Conservation (phyloP, 768 basidiomycete genomes). For the Russula ochroleuca region DNA sequence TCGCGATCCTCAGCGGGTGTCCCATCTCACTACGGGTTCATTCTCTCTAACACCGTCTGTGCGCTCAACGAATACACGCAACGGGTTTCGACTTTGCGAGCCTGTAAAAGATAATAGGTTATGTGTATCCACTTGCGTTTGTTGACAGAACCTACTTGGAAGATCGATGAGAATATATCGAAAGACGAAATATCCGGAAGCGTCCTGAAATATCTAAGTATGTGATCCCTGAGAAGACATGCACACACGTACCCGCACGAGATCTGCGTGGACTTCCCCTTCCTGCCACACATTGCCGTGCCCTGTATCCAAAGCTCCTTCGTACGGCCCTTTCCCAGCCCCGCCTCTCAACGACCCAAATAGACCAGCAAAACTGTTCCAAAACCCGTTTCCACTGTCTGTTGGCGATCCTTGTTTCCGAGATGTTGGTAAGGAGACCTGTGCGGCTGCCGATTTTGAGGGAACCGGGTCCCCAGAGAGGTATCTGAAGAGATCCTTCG, state of each 20-base stretch:
- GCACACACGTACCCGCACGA: slow-evolving; percentile 55
- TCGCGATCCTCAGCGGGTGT: slow-evolving; percentile 29
- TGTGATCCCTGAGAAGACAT: background rate
- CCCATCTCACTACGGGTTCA: slow-evolving; percentile 68
- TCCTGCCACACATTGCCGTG: slow-evolving; percentile 54
- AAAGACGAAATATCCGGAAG: slow-evolving; percentile 72
- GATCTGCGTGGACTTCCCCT: slow-evolving; percentile 77
- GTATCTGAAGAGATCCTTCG: slow-evolving; percentile 62
- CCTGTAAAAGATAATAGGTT: slow-evolving; percentile 37
- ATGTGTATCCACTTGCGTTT: slow-evolving; percentile 33
- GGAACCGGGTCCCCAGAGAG: slow-evolving; percentile 59
- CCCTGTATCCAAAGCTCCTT: slow-evolving; percentile 32
- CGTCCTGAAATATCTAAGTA: slow-evolving; percentile 47
- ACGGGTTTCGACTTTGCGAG: slow-evolving; percentile 56
- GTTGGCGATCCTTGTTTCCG: slow-evolving; percentile 33
- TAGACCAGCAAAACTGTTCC: slow-evolving; percentile 59
- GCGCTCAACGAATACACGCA: slow-evolving; percentile 68
- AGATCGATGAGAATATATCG: slow-evolving; percentile 75
- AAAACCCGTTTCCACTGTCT: slow-evolving; percentile 37
- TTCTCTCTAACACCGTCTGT: slow-evolving; percentile 62
- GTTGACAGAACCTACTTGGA: slow-evolving; percentile 52
- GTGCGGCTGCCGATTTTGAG: slow-evolving; percentile 34
- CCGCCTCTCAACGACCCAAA: slow-evolving; percentile 60
- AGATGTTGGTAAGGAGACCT: slow-evolving; percentile 31
- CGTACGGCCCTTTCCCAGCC: slow-evolving; percentile 33